Percentiles rank a stretch among this genome's conserved stretches.
These are phyloP conservation scores for Ilyonectria mors-panacis DNA, from an alignment of 2,329 filamentous ascomycete genomes.

Conservation along the genomic window DNA sequence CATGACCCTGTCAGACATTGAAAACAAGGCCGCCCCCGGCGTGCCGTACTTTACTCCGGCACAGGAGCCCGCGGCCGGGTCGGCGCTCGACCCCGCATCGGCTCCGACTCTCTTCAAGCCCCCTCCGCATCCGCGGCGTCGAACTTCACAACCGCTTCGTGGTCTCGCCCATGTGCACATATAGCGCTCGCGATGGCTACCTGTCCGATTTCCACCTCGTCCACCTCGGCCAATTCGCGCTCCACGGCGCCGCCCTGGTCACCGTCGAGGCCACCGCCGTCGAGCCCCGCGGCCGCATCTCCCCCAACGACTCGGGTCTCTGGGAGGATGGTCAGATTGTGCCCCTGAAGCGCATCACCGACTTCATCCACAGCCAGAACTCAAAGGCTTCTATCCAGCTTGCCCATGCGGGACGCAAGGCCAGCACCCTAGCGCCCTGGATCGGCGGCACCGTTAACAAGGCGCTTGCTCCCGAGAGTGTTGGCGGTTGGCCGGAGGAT, in stretches of 20 bases:
- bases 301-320: constrained; percentile 82
- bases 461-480: constrained; percentile 66
- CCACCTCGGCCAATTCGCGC: constrained; percentile 84
- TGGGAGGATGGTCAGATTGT: constrained; percentile 89
- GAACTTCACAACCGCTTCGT: constrained; percentile 70
- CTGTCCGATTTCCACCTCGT: constrained; percentile 86
- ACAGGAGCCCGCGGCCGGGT: constrained; percentile 66
- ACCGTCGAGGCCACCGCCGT: constrained; percentile 87
- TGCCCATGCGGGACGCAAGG: constrained; percentile 83
- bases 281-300: constrained; percentile 83
- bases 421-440: constrained; percentile 75
- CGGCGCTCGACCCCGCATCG: constrained; percentile 56
- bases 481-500: constrained; percentile 71
- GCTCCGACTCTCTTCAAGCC: constrained; percentile 71
- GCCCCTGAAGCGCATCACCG: constrained; percentile 77
- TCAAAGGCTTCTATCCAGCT: constrained; percentile 86
- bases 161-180: constrained; percentile 75
- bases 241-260: constrained; percentile 80
- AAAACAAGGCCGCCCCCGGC: constrained; percentile 59
- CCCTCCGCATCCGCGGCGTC: constrained; percentile 68
- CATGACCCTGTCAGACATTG: constrained; percentile 41
- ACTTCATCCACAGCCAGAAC: constrained; percentile 85
- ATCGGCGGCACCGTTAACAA: constrained; percentile 63
- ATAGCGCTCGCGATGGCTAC: constrained; percentile 74
- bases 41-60: constrained; percentile 69